Percentiles rank a stretch among this genome's conserved stretches.
phyloP scores from a whole-genome alignment of 192 early-diverging fungal genomes.

The Globomyces pollinis-pini region DNA sequence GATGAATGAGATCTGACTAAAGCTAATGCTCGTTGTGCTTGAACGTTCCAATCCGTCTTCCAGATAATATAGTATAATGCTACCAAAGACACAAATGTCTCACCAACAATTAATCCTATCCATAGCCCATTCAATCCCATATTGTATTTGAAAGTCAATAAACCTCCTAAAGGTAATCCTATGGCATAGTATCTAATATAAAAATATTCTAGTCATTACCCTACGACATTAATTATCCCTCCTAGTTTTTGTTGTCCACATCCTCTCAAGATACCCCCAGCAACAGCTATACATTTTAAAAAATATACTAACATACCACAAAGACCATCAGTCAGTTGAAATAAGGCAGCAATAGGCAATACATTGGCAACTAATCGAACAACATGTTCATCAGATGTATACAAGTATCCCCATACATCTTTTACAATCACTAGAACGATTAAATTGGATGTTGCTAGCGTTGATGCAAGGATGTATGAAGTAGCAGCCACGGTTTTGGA shows the following conservation, averaged over 20 bases:
- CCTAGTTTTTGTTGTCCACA: constrained; percentile 63
- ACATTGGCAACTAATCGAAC: constrained; percentile 60
- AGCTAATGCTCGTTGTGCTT: too few species aligned
- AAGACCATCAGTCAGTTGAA: constrained; percentile 46
- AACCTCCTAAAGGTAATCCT: constrained; percentile 52
- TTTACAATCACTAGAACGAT: constrained; percentile 41
- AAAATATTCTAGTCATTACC: not conserved
- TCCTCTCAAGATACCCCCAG: constrained; percentile 62
- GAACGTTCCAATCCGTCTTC: constrained; percentile 28
- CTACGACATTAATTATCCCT: constrained; percentile 28
- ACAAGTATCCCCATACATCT: constrained; percentile 52
- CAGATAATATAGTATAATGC: too few species aligned
- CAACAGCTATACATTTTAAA: constrained; percentile 29
- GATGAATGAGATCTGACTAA: too few species aligned
- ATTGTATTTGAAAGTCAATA: constrained; percentile 21
- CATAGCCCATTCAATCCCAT: constrained; percentile 28
- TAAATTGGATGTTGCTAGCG: constrained; percentile 47
- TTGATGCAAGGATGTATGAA: constrained; percentile 16
- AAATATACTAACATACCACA: constrained; percentile 39
- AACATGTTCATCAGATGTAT: constrained; percentile 61
- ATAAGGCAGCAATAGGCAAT: constrained; percentile 69
- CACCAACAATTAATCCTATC: constrained; percentile 31
- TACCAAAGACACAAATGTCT: constrained; percentile 1
- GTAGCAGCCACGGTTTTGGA: constrained; percentile 9
- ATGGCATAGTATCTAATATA: constrained; percentile 57